phyloP scores from a whole-genome alignment of 208 protist genomes.

The Crithidia mellificae region DNA sequence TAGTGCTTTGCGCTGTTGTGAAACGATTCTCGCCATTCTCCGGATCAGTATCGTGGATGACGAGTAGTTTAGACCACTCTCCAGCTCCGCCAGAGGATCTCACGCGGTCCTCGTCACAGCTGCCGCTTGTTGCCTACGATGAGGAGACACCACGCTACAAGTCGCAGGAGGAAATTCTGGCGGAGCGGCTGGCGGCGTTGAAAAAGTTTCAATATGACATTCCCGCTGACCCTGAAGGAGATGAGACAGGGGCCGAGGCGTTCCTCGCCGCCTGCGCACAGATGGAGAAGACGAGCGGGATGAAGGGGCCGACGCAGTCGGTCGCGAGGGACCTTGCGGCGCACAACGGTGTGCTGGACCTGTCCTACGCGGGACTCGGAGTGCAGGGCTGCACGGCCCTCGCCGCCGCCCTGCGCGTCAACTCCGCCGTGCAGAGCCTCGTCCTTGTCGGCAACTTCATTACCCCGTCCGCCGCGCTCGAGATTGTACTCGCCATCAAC shows the following conservation, averaged over 20 bases:
- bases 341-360: constrained; percentile 61
- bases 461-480: constrained; percentile 60
- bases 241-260: constrained; percentile 60
- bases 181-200: constrained; percentile 59
- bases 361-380: constrained; percentile 74
- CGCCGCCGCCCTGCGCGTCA: constrained; percentile 70
- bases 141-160: constrained; percentile 56
- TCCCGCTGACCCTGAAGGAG: constrained; percentile 61
- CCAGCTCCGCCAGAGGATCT: not conserved
- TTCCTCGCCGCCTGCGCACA: constrained; percentile 66
- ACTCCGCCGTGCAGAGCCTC: constrained; percentile 59
- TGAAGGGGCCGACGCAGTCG: constrained; percentile 75
- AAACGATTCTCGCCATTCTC: too few relatives aligned
- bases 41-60: not conserved
- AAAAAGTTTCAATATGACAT: constrained; percentile 54
- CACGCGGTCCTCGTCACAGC: constrained; percentile 27
- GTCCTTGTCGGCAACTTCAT: constrained; percentile 83
- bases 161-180: constrained; percentile 68
- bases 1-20: too few relatives aligned
- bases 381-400: constrained; percentile 75
- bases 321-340: constrained; percentile 58
- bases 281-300: constrained; percentile 56
- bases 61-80: constrained; percentile 1
- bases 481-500: constrained; percentile 63
- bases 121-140: constrained; percentile 58